phyloP scores from a whole-genome alignment of 2,329 filamentous ascomycete genomes.

The Paradendryphiella salina region DNA sequence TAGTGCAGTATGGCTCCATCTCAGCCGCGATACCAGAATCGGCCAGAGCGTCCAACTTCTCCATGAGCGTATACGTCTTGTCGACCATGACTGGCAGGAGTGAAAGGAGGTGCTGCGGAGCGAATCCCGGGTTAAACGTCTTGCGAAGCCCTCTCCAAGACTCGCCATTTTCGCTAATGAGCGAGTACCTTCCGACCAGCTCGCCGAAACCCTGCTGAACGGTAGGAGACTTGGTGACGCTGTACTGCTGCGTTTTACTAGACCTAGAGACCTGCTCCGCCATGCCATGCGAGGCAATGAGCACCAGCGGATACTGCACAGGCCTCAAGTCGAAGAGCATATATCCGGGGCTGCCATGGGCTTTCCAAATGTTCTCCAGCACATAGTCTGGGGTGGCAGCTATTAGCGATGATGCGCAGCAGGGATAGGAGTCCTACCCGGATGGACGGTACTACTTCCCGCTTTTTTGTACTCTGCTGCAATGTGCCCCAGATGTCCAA shows the following conservation, averaged over 20 bases:
- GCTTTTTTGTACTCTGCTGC: conserved; percentile 30
- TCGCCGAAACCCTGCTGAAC: conserved; percentile 21
- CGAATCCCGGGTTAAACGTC: conserved; percentile 46
- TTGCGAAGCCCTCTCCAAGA: conserved; percentile 44
- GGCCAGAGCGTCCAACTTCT: conserved; percentile 37
- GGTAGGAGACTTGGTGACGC: conserved; percentile 43
- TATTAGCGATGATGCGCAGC: not conserved
- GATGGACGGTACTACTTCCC: conserved; percentile 33
- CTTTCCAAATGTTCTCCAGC: conserved; percentile 34
- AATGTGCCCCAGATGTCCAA: conserved; percentile 36
- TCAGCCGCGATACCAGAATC: conserved; percentile 28
- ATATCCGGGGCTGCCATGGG: conserved; percentile 33
- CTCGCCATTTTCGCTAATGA: conserved; percentile 35
- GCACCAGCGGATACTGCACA: conserved; percentile 25
- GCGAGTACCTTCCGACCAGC: conserved; percentile 35
- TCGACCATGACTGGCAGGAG: conserved; percentile 43
- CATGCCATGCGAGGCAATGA: conserved; percentile 40
- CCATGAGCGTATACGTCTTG: conserved; percentile 41
- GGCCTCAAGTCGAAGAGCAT: conserved; percentile 42
- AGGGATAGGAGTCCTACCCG: conserved; percentile 23
- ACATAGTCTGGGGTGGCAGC: conserved; percentile 37
- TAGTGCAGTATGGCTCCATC: conserved; percentile 38
- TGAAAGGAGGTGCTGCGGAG: conserved; percentile 41
- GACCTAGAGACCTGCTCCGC: conserved; percentile 41
- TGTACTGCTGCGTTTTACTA: conserved; percentile 37